Evolutionary conservation across 805 yeast genomes (phyloP).

Genomic region (Zygosaccharomyces bailii): DNA sequence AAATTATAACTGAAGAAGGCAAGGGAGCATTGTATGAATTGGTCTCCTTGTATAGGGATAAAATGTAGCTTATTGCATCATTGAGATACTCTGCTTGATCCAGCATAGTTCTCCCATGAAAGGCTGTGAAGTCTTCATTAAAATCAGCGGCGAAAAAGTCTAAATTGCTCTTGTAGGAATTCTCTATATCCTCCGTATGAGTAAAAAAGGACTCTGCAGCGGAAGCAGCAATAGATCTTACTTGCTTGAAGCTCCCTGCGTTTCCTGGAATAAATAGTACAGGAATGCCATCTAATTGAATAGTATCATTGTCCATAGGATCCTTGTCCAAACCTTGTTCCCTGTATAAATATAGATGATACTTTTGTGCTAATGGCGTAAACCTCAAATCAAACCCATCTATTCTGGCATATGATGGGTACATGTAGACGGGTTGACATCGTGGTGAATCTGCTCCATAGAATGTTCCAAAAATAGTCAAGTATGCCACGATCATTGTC

Average conservation of each 20-base stretch:
- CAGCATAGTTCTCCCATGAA: conserved; percentile 87
- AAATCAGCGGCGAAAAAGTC: conserved; percentile 93
- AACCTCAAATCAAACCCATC: conserved; percentile 70
- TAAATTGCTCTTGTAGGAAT: conserved; percentile 42
- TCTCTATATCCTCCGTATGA: conserved; percentile 20
- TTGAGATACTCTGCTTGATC: conserved; percentile 93
- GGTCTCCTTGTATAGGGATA: conserved; percentile 54
- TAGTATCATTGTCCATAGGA: conserved; percentile 43
- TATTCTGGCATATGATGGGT: conserved; percentile 76
- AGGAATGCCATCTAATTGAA: conserved; percentile 67
- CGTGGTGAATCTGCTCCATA: conserved; percentile 48
- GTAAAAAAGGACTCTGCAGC: conserved; percentile 55
- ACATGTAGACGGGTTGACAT: conserved; percentile 75
- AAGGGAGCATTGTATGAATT: conserved; percentile 19
- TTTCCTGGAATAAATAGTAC: conserved; percentile 94
- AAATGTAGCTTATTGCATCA: conserved; percentile 77
- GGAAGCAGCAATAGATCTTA: conserved; percentile 85
- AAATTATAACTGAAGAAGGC: conserved; percentile 69
- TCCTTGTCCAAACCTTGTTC: conserved; percentile 68
- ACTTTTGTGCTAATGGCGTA: conserved; percentile 59
- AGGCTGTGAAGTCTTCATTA: conserved; percentile 93
- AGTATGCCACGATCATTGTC: conserved; percentile 12
- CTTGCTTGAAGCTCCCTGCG: conserved; percentile 92
- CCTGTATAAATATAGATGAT: conserved; percentile 78
- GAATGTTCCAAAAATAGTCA: conserved; percentile 20